A percentile compares a stretch with the other conserved stretches of the same genome.
Evolutionary conservation across 140 eudicot species (phyloP).

Genomic region (Cichorium intybus): DNA sequence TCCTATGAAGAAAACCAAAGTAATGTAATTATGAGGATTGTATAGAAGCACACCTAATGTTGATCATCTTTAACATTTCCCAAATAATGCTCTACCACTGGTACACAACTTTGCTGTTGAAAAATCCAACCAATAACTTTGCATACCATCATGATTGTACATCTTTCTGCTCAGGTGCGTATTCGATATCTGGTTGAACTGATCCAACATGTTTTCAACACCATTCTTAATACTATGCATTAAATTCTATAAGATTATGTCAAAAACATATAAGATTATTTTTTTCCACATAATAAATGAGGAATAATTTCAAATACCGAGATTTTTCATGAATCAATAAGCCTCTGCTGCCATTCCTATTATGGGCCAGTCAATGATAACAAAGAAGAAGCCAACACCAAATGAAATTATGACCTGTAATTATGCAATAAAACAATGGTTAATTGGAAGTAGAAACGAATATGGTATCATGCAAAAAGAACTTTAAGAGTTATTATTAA

Average conservation of each 20-base stretch:
- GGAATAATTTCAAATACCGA: neutral
- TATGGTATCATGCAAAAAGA: neutral
- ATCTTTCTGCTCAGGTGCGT: constrained; percentile 44
- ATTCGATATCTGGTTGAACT: constrained; percentile 31
- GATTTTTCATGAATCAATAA: constrained; percentile 46
- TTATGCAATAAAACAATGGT: neutral
- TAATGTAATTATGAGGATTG: neutral
- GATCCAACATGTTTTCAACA: constrained; percentile 31
- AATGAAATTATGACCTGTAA: constrained; percentile 58
- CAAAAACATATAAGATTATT: neutral
- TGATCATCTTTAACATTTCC: too few species aligned
- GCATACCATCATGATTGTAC: constrained; percentile 41
- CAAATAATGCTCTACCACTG: too few species aligned
- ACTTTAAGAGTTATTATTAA: neutral
- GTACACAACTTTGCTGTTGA: too few species aligned
- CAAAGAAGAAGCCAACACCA: constrained; percentile 64
- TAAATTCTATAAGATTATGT: neutral
- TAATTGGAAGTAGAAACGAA: neutral
- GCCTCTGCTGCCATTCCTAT: constrained; percentile 65
- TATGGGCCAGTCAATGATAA: constrained; percentile 69
- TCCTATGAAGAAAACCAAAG: neutral
- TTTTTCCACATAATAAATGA: neutral
- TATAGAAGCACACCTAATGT: constrained; percentile 54
- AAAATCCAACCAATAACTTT: too few species aligned
- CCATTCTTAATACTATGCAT: constrained; percentile 10